Base-by-base conservation (phyloP, 2,329 filamentous ascomycete species). In the Trichoderma asperellum region DNA sequence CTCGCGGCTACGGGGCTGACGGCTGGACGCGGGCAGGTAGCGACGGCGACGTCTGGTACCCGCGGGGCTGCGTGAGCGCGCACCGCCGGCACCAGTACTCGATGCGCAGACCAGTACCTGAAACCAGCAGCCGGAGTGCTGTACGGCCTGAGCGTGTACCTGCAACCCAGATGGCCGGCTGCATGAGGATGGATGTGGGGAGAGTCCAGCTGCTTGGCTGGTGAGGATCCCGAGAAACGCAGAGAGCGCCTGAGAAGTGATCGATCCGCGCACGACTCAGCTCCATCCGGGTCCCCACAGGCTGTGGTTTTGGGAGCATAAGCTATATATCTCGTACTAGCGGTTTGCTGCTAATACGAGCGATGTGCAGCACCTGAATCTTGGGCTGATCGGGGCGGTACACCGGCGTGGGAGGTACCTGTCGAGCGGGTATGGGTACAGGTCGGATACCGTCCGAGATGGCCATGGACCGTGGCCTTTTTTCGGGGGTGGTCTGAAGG, bases 211-310 rank as follows among this genome's bases (percentile, higher is more conserved):
- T 12, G 37, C n/a, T 27, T 40, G 56, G 34, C 18, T 58, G 56
- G 34, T 35, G 21, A 21, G n/a, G 16, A 21, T 24, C 32, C n/a
- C 14, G 55, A 56, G 29, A n/a, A 21, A 12, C 40, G 5, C 18
- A 35, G 56, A 34, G 56, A 52, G 62, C 37, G 27, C 37, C 16
- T 65, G 62, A 65, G 21, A 65, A 65, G 35, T 65, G 62, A 65
- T 29, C 62, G 62, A 65, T 65, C 52, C 62, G 32, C 40, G 40
- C 35, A 47, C 10, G 40, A 34, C 18, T 65, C 62, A 65, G 62
- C 43, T 37, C 40, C 40, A n/a, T 43, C 40, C 40, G 40, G 7
- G 56, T 57, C 52, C 32, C 52, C 63, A 47, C 63, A 57, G 52
- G 49, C 60, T 2, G 40, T 37, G 40, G 40, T 43, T 43, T n/a